Conservation (phyloP, 1,284 basidiomycete species). For the Abortiporus biennis region DNA sequence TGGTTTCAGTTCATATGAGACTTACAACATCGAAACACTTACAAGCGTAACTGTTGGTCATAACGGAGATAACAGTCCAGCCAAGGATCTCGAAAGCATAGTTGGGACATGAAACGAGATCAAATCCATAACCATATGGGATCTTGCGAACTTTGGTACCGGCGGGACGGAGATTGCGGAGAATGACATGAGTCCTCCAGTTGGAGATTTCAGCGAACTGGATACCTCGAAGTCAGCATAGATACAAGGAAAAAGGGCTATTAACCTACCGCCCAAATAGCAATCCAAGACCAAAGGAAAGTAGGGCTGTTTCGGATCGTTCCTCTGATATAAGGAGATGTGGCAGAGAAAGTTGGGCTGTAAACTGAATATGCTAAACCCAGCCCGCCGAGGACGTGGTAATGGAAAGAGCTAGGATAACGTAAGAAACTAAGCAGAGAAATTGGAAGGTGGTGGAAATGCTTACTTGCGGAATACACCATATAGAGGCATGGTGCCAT, state of each 20-base stretch:
- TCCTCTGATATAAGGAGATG: conserved; percentile 58
- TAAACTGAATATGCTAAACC: conserved; percentile 79
- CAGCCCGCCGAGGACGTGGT: conserved; percentile 81
- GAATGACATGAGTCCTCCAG: conserved; percentile 75
- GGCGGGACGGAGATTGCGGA: conserved; percentile 78
- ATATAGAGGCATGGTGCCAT: conserved; percentile 86
- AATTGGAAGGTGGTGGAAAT: neutral
- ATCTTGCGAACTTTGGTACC: conserved; percentile 80
- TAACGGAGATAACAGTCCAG: conserved; percentile 69
- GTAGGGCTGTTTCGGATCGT: conserved; percentile 61
- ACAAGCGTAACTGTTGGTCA: conserved; percentile 83
- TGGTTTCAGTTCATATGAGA: neutral
- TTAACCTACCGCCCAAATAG: conserved; percentile 69
- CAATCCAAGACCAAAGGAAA: conserved; percentile 66
- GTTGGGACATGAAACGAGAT: conserved; percentile 85
- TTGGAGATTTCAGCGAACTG: conserved; percentile 90
- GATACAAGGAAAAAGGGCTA: neutral
- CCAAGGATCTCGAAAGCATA: conserved; percentile 89
- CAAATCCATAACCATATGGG: conserved; percentile 85
- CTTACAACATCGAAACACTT: conserved; percentile 21
- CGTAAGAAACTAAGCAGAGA: conserved; percentile 5
- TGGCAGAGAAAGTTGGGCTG: conserved; percentile 59
- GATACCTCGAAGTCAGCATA: neutral
- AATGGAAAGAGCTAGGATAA: conserved; percentile 71
- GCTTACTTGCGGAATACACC: conserved; percentile 91